A percentile compares a stretch with the other conserved stretches of the same genome.
These are phyloP conservation scores for Trypanosoma brucei DNA, from an alignment of 208 protist genomes.

Conservation along the genomic window DNA sequence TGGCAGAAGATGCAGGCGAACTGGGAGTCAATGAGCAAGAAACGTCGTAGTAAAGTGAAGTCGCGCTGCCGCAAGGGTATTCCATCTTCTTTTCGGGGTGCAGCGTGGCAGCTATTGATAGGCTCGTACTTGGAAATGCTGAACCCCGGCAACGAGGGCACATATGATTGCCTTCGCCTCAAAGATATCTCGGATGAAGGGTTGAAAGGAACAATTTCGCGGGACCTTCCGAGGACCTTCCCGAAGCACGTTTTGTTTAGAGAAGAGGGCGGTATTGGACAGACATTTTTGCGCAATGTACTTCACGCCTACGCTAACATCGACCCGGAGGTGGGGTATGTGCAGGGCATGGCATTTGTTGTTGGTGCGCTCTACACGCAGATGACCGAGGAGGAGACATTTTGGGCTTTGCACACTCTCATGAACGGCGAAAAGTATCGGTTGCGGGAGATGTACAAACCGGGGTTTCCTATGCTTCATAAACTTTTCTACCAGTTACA, in stretches of 20 bases:
- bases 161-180: slow-evolving; percentile 61
- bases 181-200: slow-evolving; percentile 67
- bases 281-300: slow-evolving; percentile 84
- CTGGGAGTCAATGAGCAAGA: slow-evolving; percentile 71
- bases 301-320: slow-evolving; percentile 86
- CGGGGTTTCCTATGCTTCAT: slow-evolving; percentile 88
- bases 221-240: slow-evolving; percentile 86
- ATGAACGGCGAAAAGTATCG: slow-evolving; percentile 84
- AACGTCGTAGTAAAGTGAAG: slow-evolving; percentile 79
- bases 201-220: slow-evolving; percentile 58
- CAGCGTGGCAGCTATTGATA: slow-evolving; percentile 85
- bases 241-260: slow-evolving; percentile 87
- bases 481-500: slow-evolving; percentile 88
- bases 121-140: slow-evolving; percentile 70
- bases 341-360: slow-evolving; percentile 93
- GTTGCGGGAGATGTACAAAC: slow-evolving; percentile 83
- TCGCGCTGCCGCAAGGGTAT: slow-evolving; percentile 89
- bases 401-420: slow-evolving; percentile 87
- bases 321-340: slow-evolving; percentile 92
- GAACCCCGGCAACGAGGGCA: slow-evolving; percentile 59
- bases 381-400: slow-evolving; percentile 89
- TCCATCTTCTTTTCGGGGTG: slow-evolving; percentile 66
- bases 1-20: slow-evolving; percentile 86
- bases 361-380: slow-evolving; percentile 85
- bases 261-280: slow-evolving; percentile 74